phyloP scores from a whole-genome alignment of 2,329 filamentous ascomycete genomes.

The Plectosphaerella sp. region DNA sequence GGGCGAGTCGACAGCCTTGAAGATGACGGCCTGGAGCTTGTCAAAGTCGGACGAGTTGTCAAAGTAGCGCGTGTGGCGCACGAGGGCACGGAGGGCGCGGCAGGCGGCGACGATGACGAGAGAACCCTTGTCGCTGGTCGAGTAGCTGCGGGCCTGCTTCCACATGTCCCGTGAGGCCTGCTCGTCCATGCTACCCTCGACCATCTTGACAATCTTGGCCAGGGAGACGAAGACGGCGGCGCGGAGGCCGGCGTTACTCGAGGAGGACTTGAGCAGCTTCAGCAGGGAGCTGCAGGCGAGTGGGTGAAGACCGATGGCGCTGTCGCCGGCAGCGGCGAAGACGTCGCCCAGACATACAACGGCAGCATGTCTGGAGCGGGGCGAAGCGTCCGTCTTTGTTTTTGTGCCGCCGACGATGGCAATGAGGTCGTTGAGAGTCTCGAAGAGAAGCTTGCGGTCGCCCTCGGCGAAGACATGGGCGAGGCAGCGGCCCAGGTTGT shows the following conservation, averaged over 20 bases:
- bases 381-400: conserved; percentile 68
- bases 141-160: conserved; percentile 81
- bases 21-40: conserved; percentile 73
- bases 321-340: conserved; percentile 89
- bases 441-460: conserved; percentile 87
- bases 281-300: conserved; percentile 68
- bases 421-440: conserved; percentile 87
- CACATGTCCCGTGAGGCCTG: conserved; percentile 81
- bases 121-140: conserved; percentile 74
- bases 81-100: conserved; percentile 70
- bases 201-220: conserved; percentile 70
- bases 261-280: conserved; percentile 75
- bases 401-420: conserved; percentile 70
- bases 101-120: conserved; percentile 77
- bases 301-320: conserved; percentile 77
- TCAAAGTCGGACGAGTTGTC: conserved; percentile 89
- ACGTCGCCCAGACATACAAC: conserved; percentile 83
- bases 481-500: conserved; percentile 81
- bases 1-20: conserved; percentile 80
- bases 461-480: conserved; percentile 78
- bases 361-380: conserved; percentile 80
- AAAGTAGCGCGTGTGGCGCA: conserved; percentile 73
- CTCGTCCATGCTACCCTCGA: conserved; percentile 78
- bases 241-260: conserved; percentile 76
- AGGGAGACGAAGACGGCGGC: conserved; percentile 73